Evolutionary conservation across 768 basidiomycete species (phyloP).

Genomic region (Kwoniella pini): DNA sequence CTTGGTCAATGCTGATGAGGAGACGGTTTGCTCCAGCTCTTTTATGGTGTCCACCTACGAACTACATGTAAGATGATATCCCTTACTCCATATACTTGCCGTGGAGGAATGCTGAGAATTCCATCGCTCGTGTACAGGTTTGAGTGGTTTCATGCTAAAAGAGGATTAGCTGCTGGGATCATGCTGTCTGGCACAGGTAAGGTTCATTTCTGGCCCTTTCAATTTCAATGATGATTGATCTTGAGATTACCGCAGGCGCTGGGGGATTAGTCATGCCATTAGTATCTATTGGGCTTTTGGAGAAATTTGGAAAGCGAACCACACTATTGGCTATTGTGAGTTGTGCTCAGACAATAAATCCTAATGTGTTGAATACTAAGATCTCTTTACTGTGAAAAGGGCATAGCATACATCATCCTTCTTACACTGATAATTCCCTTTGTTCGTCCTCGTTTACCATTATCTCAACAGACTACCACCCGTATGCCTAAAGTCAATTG

Average conservation of each 20-base stretch:
- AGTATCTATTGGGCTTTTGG: constrained; percentile 22
- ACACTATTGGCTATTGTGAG: constrained; percentile 26
- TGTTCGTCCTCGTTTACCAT: constrained; percentile 27
- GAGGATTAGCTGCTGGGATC: constrained; percentile 32
- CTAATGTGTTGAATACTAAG: too few species aligned
- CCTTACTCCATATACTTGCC: too few species aligned
- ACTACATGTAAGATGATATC: constrained; percentile 38
- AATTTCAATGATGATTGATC: neutral
- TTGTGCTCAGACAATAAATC: too few species aligned
- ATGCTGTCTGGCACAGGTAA: constrained; percentile 37
- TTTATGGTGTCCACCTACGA: constrained; percentile 32
- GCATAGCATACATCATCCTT: constrained; percentile 23
- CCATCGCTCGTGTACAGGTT: constrained; percentile 18
- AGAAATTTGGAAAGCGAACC: constrained; percentile 21
- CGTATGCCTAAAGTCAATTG: constrained; percentile 22
- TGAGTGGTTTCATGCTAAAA: constrained; percentile 29
- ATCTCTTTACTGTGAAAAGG: constrained; percentile 7
- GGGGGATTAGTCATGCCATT: constrained; percentile 37
- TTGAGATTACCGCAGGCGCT: constrained; percentile 21
- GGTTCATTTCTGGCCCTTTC: neutral
- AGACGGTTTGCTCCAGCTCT: too few species aligned
- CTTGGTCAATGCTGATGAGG: too few species aligned
- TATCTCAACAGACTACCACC: constrained; percentile 4
- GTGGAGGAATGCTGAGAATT: too few species aligned
- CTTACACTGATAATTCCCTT: constrained; percentile 27